Percentiles rank a stretch among this genome's conserved stretches.
phyloP scores from a whole-genome alignment of 2,329 filamentous ascomycete species.

The Arthroderma sp. region DNA sequence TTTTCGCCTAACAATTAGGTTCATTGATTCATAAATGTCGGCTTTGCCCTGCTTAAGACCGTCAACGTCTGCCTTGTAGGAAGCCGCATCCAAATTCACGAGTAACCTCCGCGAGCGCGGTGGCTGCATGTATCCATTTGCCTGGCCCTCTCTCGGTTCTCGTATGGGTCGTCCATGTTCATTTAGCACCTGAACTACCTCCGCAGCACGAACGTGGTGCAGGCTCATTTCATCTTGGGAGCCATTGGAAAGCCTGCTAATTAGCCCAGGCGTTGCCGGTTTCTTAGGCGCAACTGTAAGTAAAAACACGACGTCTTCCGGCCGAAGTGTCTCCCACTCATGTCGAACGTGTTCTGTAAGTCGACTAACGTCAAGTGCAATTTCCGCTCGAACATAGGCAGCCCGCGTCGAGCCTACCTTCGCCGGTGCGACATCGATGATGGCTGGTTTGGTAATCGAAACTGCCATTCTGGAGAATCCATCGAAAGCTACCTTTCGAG shows the following conservation, averaged over 20 bases:
- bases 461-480: slow-evolving; percentile 89
- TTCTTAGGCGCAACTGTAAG: slow-evolving; percentile 55
- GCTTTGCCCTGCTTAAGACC: slow-evolving; percentile 51
- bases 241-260: slow-evolving; percentile 29
- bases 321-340: slow-evolving; percentile 81
- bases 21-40: slow-evolving; percentile 72
- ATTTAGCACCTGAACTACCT: slow-evolving; percentile 74
- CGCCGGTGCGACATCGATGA: slow-evolving; percentile 72
- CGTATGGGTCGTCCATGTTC: slow-evolving; percentile 65
- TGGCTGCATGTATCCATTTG: slow-evolving; percentile 48
- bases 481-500: slow-evolving; percentile 56
- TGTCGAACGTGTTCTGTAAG: slow-evolving; percentile 61
- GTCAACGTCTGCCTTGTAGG: slow-evolving; percentile 66
- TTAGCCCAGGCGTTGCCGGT: slow-evolving; percentile 12
- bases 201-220: slow-evolving; percentile 61
- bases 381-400: slow-evolving; percentile 74
- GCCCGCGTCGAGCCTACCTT: slow-evolving; percentile 72
- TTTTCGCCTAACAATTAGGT: slow-evolving; percentile 69
- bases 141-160: slow-evolving; percentile 40
- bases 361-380: slow-evolving; percentile 68
- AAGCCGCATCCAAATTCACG: slow-evolving; percentile 64
- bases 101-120: slow-evolving; percentile 56
- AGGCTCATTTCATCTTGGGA: slow-evolving; percentile 44
- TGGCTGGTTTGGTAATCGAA: slow-evolving; percentile 69
- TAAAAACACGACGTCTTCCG: slow-evolving; percentile 82